phyloP scores from a whole-genome alignment of 2,329 filamentous ascomycete genomes.

The Sporothrix luriei region DNA sequence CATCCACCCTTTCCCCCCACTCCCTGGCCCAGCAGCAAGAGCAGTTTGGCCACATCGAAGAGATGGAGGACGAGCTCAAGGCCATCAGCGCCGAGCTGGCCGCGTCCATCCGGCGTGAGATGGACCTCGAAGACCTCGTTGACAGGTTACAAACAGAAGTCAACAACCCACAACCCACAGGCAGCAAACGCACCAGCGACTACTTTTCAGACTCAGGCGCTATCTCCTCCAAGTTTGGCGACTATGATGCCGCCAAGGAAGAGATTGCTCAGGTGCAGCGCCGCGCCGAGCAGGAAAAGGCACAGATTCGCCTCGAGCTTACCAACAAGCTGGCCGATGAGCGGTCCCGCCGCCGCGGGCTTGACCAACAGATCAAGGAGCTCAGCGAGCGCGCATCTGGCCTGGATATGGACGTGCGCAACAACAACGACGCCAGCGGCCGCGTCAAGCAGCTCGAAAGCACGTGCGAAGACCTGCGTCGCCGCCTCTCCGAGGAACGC shows the following conservation, averaged over 20 bases:
- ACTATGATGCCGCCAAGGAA: slow-evolving; percentile 63
- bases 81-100: slow-evolving; percentile 93
- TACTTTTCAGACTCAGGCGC: slow-evolving; percentile 97
- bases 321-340: slow-evolving; percentile 88
- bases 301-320: slow-evolving; percentile 80
- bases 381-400: slow-evolving; percentile 77
- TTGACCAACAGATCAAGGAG: slow-evolving; percentile 82
- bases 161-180: slow-evolving; percentile 58
- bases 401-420: slow-evolving; percentile 53
- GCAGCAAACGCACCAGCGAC: slow-evolving; percentile 83
- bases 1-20: slow-evolving; percentile 41
- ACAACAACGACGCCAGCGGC: slow-evolving; percentile 54
- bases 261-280: slow-evolving; percentile 83
- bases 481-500: slow-evolving; percentile 81
- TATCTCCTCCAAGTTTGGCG: slow-evolving; percentile 73
- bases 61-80: slow-evolving; percentile 91
- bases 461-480: slow-evolving; percentile 78
- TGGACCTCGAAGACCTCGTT: slow-evolving; percentile 93
- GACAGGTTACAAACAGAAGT: slow-evolving; percentile 82
- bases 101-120: slow-evolving; percentile 87
- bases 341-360: slow-evolving; percentile 69
- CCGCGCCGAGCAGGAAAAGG: slow-evolving; percentile 86
- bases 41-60: slow-evolving; percentile 62
- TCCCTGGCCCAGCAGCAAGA: slow-evolving; percentile 40
- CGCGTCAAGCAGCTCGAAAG: slow-evolving; percentile 75